Percentiles rank a stretch among this genome's conserved stretches.
Conservation (phyloP, 129 eudicot genomes). For the Flaveria brownii region DNA sequence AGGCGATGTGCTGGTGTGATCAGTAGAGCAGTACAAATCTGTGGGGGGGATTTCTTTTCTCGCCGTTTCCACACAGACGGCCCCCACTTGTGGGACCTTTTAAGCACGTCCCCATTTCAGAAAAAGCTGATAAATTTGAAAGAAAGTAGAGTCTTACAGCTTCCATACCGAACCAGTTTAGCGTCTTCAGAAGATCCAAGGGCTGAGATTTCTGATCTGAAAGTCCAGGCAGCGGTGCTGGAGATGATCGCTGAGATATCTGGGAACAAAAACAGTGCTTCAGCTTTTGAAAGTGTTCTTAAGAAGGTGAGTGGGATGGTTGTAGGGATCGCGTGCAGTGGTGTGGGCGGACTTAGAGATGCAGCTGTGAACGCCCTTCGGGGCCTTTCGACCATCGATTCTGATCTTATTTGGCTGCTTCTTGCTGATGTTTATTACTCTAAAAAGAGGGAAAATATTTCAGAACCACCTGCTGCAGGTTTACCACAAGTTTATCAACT, state of each 20-base stretch:
- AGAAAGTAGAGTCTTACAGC: slow-evolving; percentile 51
- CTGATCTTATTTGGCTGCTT: slow-evolving; percentile 87
- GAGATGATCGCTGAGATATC: slow-evolving; percentile 83
- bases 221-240: slow-evolving; percentile 45
- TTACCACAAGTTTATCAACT: slow-evolving; percentile 50
- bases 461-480: slow-evolving; percentile 40
- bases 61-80: slow-evolving; percentile 86
- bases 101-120: slow-evolving; percentile 68
- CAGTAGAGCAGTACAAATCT: slow-evolving; percentile 60
- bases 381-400: slow-evolving; percentile 66
- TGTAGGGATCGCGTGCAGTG: slow-evolving; percentile 80
- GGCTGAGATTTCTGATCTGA: slow-evolving; percentile 69
- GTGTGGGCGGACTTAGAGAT: slow-evolving; percentile 67
- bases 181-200: slow-evolving; percentile 42
- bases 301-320: slow-evolving; percentile 83
- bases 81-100: slow-evolving; percentile 67
- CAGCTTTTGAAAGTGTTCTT: slow-evolving; percentile 66
- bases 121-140: slow-evolving; percentile 46
- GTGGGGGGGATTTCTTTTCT: slow-evolving; percentile 92
- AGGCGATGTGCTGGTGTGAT: slow-evolving; percentile 63
- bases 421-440: slow-evolving; percentile 82
- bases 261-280: slow-evolving; percentile 58
- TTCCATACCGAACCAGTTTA: slow-evolving; percentile 60
- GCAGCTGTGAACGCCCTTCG: slow-evolving; percentile 62
- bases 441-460: slow-evolving; percentile 27